Evolutionary conservation across 2,329 filamentous ascomycete species (phyloP).

Genomic region (Hypomyces perniciosus): DNA sequence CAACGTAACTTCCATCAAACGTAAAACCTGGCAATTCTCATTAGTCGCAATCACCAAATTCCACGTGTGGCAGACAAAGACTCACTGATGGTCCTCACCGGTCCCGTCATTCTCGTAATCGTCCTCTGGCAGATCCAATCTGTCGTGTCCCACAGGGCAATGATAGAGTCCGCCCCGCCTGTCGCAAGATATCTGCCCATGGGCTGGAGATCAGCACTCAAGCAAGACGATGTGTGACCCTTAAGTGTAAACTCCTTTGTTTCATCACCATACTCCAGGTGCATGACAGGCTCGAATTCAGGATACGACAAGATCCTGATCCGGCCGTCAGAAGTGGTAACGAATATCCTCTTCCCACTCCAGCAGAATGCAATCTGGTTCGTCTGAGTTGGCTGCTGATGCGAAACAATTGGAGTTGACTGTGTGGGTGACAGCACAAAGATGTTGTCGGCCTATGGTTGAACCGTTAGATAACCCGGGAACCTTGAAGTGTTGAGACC

Average conservation of each 20-base stretch:
- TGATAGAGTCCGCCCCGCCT: constrained; percentile 68
- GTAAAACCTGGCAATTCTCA: constrained; percentile 52
- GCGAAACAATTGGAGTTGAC: constrained; percentile 48
- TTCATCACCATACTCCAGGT: constrained; percentile 40
- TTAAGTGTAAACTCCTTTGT: constrained; percentile 55
- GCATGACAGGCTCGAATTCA: constrained; percentile 50
- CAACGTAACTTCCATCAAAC: constrained; percentile 70
- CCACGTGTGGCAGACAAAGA: constrained; percentile 9
- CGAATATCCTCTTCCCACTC: constrained; percentile 63
- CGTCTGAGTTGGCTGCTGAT: constrained; percentile 58
- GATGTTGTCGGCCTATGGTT: constrained; percentile 51
- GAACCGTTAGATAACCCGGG: background rate
- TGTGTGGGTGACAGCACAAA: constrained; percentile 57
- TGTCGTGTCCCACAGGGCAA: constrained; percentile 70
- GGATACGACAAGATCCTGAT: constrained; percentile 66
- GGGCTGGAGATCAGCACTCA: constrained; percentile 63
- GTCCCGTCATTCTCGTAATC: constrained; percentile 61
- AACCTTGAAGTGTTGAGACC: background rate
- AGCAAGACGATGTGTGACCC: constrained; percentile 68
- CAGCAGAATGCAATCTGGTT: constrained; percentile 72
- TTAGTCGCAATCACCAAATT: background rate
- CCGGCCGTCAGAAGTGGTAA: constrained; percentile 65
- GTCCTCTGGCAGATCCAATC: constrained; percentile 73
- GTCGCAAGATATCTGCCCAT: constrained; percentile 66
- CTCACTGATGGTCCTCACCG: constrained; percentile 62